Percentiles rank a stretch among this genome's conserved stretches.
phyloP scores from a whole-genome alignment of 257 asterid genomes.

The Primulina eburnea region DNA sequence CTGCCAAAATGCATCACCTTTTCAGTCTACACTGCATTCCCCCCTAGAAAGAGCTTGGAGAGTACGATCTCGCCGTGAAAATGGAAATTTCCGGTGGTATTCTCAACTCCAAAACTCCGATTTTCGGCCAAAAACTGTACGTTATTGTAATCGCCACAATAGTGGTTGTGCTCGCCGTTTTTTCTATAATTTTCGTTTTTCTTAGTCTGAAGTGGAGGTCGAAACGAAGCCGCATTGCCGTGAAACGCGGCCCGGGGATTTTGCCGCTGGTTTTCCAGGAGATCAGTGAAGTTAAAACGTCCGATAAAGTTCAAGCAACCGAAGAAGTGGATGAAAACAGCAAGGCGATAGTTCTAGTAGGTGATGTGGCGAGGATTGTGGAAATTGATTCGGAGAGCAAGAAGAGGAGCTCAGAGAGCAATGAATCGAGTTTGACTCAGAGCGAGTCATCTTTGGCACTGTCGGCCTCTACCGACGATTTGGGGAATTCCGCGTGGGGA shows the following conservation, averaged over 20 bases:
- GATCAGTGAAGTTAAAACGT: constrained; percentile 16
- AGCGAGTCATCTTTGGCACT: constrained; percentile 71
- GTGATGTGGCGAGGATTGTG: constrained; percentile 20
- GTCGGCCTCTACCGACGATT: constrained; percentile 57
- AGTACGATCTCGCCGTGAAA: not conserved
- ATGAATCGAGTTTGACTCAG: constrained; percentile 63
- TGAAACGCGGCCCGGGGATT: constrained; percentile 30
- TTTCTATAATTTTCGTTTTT: constrained; percentile 32
- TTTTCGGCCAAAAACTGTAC: constrained; percentile 56
- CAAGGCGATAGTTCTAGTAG: constrained; percentile 28
- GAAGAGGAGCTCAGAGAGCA: constrained; percentile 60
- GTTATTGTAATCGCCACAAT: constrained; percentile 35
- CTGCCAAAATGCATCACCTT: not conserved
- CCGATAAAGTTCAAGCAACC: constrained; percentile 25
- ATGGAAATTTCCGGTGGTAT: constrained; percentile 20
- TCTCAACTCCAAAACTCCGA: constrained; percentile 45
- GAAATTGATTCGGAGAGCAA: constrained; percentile 33
- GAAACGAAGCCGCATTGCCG: constrained; percentile 23
- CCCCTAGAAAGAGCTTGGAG: not conserved
- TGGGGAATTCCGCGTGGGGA: constrained; percentile 69
- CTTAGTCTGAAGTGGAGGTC: constrained; percentile 29
- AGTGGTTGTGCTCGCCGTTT: constrained; percentile 23
- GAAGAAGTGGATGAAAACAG: constrained; percentile 23
- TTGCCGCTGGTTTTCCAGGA: constrained; percentile 45
- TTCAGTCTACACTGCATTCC: not conserved